Evolutionary conservation across 495 filamentous ascomycete species (phyloP), one percentile per base, ranked within the genome.

Genomic region (Penicillium soppii): DNA sequence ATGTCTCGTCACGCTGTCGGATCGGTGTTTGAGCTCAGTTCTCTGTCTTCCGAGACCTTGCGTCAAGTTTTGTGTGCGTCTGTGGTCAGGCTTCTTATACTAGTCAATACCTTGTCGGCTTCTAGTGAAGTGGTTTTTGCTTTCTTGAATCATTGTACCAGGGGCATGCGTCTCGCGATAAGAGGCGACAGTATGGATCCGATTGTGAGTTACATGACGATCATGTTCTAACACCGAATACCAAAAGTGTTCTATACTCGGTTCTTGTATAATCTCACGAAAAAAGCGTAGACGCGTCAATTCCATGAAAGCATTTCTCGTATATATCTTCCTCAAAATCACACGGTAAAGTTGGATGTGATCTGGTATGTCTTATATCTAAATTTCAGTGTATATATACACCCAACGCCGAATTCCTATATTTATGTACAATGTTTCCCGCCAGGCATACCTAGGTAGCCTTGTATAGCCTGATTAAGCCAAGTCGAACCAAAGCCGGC

Each of bases 201-300:
- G 48, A 45, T 52, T 52, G 53, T 55, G 56, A 56, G 54, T 52
- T 60, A 52, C 50, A 60, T 53, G 43, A 36, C 58, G 57, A 50
- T 50, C 58, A 44, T 52, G 57, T 63, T 49, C 57, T 51, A 54
- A 32, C 13, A 29, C 35, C 47, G 38, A 55, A 51, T 58, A 61
- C 52, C 57, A 65, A 62, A 57, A 56, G 51, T 62, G 59, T 58
- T 65, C 52, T 46, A 57, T 54, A 55, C 33, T 53, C 25, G 35
- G 25, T 49, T 35, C 29, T 52, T 52, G 43, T 38, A 47, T 33
- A 53, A 15, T 53, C 25, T 40, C 38, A 25, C 49, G 16, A 25
- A 47, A 30, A 46, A 38, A 23, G 25, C 26, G 47, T 49, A 49
- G 47, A 49, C 25, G 19, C 35, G 27, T 40, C 35, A 49, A 40